Evolutionary conservation across 2,329 filamentous ascomycete genomes (phyloP).

Genomic region (Neurospora sp.): DNA sequence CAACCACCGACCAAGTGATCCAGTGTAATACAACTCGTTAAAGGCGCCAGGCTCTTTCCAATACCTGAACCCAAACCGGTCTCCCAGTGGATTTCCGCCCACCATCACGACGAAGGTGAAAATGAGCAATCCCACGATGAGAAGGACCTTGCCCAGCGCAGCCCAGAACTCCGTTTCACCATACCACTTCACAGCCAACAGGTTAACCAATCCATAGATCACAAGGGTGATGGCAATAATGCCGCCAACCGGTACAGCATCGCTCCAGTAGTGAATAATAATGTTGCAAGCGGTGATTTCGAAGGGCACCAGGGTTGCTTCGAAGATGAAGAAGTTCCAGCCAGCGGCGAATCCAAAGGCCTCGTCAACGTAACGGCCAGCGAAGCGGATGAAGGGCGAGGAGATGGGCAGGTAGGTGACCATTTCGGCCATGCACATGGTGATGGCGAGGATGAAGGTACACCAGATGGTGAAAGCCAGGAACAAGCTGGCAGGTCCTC

Average conservation of each 20-base stretch:
- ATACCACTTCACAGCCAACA: slow-evolving; percentile 65
- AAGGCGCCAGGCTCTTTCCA: slow-evolving; percentile 63
- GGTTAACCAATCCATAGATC: slow-evolving; percentile 43
- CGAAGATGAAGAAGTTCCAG: slow-evolving; percentile 66
- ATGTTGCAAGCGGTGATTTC: slow-evolving; percentile 57
- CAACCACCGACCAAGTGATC: slow-evolving; percentile 59
- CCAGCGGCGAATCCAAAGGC: slow-evolving; percentile 64
- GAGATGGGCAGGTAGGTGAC: slow-evolving; percentile 68
- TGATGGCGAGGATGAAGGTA: slow-evolving; percentile 49
- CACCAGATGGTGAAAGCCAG: slow-evolving; percentile 53
- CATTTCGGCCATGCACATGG: slow-evolving; percentile 61
- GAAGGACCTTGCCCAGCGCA: slow-evolving; percentile 59
- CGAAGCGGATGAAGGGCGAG: slow-evolving; percentile 69
- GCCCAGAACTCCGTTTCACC: slow-evolving; percentile 71
- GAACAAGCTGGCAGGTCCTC: slow-evolving; percentile 48
- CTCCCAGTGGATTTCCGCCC: slow-evolving; percentile 65
- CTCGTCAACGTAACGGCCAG: slow-evolving; percentile 64
- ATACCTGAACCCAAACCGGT: slow-evolving; percentile 63
- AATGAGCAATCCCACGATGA: slow-evolving; percentile 60
- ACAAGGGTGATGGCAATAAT: slow-evolving; percentile 51
- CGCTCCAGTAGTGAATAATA: slow-evolving; percentile 53
- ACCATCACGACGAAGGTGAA: slow-evolving; percentile 80
- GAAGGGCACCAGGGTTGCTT: slow-evolving; percentile 57
- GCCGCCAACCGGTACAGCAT: slow-evolving; percentile 40
- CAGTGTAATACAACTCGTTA: slow-evolving; percentile 51